phyloP scores from a whole-genome alignment of 495 filamentous ascomycete species.

The Massariosphaeria phaeospora region DNA sequence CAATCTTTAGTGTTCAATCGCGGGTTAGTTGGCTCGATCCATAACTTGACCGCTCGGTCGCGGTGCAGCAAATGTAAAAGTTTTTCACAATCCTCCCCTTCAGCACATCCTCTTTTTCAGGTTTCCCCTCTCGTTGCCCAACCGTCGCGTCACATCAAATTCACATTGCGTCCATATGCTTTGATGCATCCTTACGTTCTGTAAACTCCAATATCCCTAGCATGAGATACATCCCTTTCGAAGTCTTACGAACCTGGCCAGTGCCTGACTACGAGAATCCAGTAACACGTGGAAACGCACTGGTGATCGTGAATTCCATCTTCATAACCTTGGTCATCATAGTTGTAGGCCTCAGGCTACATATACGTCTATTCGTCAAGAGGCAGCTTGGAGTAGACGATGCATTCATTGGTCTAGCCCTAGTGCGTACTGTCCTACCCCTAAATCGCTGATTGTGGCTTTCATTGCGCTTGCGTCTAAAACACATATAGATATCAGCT shows the following conservation, averaged over 20 bases:
- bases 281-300: slow-evolving; percentile 29
- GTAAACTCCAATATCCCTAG: background rate
- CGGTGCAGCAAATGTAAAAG: too few relatives aligned
- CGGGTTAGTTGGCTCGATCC: too few relatives aligned
- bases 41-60: too few relatives aligned
- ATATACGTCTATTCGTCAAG: slow-evolving; percentile 33
- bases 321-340: slow-evolving; percentile 33
- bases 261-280: slow-evolving; percentile 36
- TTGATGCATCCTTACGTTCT: background rate
- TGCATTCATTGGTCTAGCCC: slow-evolving; percentile 28
- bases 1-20: too few relatives aligned
- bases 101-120: too few relatives aligned
- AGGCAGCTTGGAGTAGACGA: slow-evolving; percentile 37
- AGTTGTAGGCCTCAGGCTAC: slow-evolving; percentile 32
- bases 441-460: background rate
- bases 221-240: slow-evolving; percentile 35
- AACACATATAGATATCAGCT: slow-evolving; percentile 28
- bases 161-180: background rate
- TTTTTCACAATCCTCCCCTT: too few relatives aligned
- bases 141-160: too few relatives aligned
- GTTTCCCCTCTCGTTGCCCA: too few relatives aligned
- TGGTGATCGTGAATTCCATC: slow-evolving; percentile 35
- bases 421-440: slow-evolving; percentile 16
- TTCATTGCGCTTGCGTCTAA: background rate
- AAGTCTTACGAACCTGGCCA: slow-evolving; percentile 31